Evolutionary conservation across 352 stramenopile species (phyloP).

Genomic region (Peronospora destructor): DNA sequence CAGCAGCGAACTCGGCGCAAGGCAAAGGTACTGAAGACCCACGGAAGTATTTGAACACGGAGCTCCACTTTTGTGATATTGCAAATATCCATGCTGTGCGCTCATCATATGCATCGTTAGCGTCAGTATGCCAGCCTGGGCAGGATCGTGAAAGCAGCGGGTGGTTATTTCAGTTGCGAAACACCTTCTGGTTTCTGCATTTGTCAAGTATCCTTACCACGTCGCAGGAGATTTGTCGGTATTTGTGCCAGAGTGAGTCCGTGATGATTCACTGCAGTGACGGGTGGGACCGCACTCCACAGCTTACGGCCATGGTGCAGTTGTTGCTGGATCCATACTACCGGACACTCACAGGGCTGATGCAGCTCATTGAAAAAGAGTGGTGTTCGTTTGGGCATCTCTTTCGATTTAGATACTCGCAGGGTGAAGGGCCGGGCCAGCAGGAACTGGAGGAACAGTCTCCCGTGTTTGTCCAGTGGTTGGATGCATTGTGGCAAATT

Average conservation of each 20-base stretch:
- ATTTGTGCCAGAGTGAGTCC: constrained; percentile 89
- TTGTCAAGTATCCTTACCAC: constrained; percentile 93
- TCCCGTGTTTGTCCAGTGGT: constrained; percentile 98
- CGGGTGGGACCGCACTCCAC: constrained; percentile 97
- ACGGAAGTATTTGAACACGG: constrained; percentile 92
- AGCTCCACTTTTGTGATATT: constrained; percentile 97
- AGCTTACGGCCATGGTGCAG: constrained; percentile 93
- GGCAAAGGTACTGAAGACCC: constrained; percentile 87
- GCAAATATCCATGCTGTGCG: constrained; percentile 98
- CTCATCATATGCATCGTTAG: constrained; percentile 77
- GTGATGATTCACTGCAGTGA: constrained; percentile 99
- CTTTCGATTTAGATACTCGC: constrained; percentile 93
- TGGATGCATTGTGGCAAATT: constrained; percentile 97
- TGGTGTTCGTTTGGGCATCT: constrained; percentile 99
- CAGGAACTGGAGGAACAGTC: constrained; percentile 95
- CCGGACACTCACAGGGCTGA: constrained; percentile 92
- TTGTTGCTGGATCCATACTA: constrained; percentile 98
- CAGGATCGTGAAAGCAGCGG: constrained; percentile 73
- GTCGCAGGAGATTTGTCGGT: constrained; percentile 90
- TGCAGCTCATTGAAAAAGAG: constrained; percentile 97
- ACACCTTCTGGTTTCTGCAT: constrained; percentile 96
- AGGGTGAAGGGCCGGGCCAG: constrained; percentile 90
- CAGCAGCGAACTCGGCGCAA: constrained; percentile 77
- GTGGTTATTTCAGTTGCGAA: constrained; percentile 86
- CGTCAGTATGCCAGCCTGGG: constrained; percentile 64